phyloP scores from a whole-genome alignment of 108 stramenopile species.

The Fragilariopsis cylindrus region DNA sequence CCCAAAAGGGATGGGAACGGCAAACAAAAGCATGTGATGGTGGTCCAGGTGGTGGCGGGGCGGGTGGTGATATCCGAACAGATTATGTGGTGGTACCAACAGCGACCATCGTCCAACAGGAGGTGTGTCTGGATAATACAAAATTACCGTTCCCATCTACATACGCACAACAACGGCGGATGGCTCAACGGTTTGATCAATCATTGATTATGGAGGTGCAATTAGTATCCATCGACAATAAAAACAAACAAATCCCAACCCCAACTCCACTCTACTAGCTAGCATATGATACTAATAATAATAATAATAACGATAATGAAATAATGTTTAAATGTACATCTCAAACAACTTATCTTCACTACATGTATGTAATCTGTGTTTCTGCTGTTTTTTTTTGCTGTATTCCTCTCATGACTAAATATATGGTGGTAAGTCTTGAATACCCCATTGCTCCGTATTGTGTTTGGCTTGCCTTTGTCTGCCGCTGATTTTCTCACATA shows the following conservation, averaged over 20 bases:
- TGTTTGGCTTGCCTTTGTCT: no score
- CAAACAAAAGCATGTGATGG: constrained; percentile 74
- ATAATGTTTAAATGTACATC: no score
- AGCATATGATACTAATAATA: no score
- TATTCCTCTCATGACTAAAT: no score
- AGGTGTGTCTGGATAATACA: constrained; percentile 80
- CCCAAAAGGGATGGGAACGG: constrained; percentile 84
- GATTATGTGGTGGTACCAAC: constrained; percentile 77
- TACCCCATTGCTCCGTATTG: no score
- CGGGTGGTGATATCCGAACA: constrained; percentile 78
- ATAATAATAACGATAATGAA: no score
- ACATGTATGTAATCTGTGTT: no score
- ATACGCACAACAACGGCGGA: constrained; percentile 81
- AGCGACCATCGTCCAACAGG: constrained; percentile 84
- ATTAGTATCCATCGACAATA: constrained; percentile 39
- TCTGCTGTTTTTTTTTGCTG: no score
- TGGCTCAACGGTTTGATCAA: constrained; percentile 92
- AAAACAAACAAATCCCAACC: background rate
- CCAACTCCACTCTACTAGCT: no score
- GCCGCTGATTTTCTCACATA: no score
- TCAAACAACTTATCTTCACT: no score
- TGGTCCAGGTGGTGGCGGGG: constrained; percentile 77
- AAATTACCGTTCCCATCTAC: constrained; percentile 78
- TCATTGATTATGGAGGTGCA: constrained; percentile 84
- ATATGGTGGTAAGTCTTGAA: no score